Conservation (phyloP, 768 basidiomycete species). For the Boletus pseudo-olivaceus region DNA sequence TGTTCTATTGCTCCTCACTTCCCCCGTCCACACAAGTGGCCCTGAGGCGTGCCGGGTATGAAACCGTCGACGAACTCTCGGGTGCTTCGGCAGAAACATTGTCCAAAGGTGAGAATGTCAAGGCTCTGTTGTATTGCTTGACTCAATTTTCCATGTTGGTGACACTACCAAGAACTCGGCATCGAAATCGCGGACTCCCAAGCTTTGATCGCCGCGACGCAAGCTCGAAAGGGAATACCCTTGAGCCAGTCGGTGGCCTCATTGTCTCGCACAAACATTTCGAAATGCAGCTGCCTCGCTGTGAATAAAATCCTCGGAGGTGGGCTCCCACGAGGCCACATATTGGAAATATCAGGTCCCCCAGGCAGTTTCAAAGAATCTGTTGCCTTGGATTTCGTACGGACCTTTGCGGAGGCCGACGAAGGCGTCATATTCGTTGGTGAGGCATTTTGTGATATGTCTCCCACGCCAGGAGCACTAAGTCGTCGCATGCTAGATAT, state of each 20-base stretch:
- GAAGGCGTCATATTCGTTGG: slow-evolving; percentile 65
- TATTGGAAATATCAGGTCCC: slow-evolving; percentile 74
- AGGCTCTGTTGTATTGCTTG: background rate
- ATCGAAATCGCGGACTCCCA: slow-evolving; percentile 45
- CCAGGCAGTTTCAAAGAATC: slow-evolving; percentile 67
- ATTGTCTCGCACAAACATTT: slow-evolving; percentile 23
- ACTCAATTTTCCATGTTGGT: background rate
- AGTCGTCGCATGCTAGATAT: slow-evolving; percentile 35
- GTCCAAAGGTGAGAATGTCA: slow-evolving; percentile 42
- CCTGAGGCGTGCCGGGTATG: slow-evolving; percentile 53
- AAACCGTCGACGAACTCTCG: slow-evolving; percentile 51
- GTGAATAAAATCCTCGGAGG: slow-evolving; percentile 61
- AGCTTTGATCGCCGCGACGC: slow-evolving; percentile 42
- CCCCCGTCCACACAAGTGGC: slow-evolving; percentile 44
- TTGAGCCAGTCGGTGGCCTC: slow-evolving; percentile 59
- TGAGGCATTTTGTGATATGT: slow-evolving; percentile 27
- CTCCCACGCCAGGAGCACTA: background rate
- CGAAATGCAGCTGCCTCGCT: slow-evolving; percentile 36
- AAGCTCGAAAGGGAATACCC: slow-evolving; percentile 29
- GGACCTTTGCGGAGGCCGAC: slow-evolving; percentile 43
- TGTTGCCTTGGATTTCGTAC: slow-evolving; percentile 48
- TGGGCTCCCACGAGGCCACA: slow-evolving; percentile 56
- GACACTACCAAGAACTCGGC: slow-evolving; percentile 42
- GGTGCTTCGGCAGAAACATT: slow-evolving; percentile 43
- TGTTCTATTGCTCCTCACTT: slow-evolving; percentile 44